Conservation (phyloP, 257 asterid genomes). For the Echites panduratus region DNA sequence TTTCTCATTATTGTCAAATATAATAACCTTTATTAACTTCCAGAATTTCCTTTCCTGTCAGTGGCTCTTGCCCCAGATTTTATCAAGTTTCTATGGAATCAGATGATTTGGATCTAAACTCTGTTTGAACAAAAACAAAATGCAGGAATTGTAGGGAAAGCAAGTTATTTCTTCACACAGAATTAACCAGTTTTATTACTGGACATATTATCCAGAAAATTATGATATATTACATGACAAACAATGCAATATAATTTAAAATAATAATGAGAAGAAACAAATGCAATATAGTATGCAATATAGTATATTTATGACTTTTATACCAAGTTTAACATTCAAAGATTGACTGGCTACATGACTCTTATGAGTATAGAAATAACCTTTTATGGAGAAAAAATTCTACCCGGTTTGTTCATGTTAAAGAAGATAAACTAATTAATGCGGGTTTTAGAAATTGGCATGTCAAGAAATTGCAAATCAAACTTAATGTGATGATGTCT, state of each 20-base stretch:
- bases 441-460: not conserved
- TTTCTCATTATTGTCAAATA: not conserved
- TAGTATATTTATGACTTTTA: not conserved
- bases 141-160: not conserved
- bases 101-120: not conserved
- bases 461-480: not conserved
- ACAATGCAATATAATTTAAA: not conserved
- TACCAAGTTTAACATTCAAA: not conserved
- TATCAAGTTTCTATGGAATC: not conserved
- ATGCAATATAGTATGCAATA: too few species aligned
- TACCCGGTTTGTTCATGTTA: not conserved
- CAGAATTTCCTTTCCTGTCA: not conserved
- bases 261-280: not conserved
- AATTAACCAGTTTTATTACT: not conserved
- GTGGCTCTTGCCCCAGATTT: not conserved
- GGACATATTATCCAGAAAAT: not conserved
- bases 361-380: not conserved
- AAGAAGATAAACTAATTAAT: slow-evolving; percentile 4
- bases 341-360: not conserved
- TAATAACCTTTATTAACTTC: not conserved
- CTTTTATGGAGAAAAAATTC: too few species aligned
- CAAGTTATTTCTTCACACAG: not conserved
- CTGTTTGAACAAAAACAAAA: not conserved
- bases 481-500: not conserved
- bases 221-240: not conserved